Conservation (phyloP, 2,329 filamentous ascomycete species). For the Pezicula carpinea region DNA sequence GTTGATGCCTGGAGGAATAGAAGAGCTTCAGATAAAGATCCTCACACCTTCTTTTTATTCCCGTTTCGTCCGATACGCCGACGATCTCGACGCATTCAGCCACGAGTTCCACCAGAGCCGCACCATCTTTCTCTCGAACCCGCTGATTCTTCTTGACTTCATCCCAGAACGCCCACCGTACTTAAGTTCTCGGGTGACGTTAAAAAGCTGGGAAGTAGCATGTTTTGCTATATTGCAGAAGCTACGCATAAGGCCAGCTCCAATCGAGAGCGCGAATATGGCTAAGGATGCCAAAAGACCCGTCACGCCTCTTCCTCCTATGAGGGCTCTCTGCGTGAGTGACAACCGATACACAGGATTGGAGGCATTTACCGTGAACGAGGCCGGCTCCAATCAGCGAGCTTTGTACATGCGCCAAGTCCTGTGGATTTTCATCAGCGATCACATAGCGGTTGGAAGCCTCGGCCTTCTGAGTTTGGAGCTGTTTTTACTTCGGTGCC, state of each 20-base stretch:
- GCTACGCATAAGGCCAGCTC: background rate
- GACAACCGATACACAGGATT: background rate
- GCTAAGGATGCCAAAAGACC: background rate
- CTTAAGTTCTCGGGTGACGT: background rate
- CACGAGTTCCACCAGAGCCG: constrained; percentile 54
- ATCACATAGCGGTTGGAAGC: background rate
- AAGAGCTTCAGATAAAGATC: constrained; percentile 49
- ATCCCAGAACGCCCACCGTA: background rate
- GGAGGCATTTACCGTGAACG: background rate
- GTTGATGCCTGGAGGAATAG: constrained; percentile 12
- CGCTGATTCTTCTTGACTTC: constrained; percentile 16
- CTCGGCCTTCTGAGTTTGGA: background rate
- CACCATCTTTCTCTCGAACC: constrained; percentile 53
- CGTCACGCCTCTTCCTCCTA: background rate
- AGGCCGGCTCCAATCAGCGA: background rate
- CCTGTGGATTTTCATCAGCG: background rate
- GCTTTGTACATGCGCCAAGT: background rate
- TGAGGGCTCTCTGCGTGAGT: background rate
- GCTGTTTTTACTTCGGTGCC: background rate
- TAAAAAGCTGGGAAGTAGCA: background rate
- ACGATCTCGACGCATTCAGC: constrained; percentile 58
- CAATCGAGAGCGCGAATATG: background rate
- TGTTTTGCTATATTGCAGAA: background rate
- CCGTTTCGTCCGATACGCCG: constrained; percentile 57
- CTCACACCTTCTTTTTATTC: constrained; percentile 64